These are phyloP conservation scores for Protomyces gravidus DNA, from an alignment of 1,139 yeast species.

Conservation along the genomic window DNA sequence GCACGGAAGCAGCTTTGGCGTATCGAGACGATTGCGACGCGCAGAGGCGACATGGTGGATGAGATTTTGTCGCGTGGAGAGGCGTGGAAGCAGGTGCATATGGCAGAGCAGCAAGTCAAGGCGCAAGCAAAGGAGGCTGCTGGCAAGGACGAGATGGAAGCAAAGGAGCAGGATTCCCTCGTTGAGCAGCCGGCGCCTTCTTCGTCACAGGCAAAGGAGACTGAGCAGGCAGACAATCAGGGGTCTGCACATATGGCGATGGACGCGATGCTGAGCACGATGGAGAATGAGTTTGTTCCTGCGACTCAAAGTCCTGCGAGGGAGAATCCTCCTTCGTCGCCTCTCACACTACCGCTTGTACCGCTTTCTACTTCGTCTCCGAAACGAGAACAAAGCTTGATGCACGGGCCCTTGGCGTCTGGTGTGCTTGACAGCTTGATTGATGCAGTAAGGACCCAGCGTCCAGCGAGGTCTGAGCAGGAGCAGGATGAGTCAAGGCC, in stretches of 20 bases:
- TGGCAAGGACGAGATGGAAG: background rate
- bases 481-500: too few species aligned
- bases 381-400: too few species aligned
- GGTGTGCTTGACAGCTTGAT: too few species aligned
- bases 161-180: background rate
- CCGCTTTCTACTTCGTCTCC: too few species aligned
- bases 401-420: too few species aligned
- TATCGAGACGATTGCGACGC: slow-evolving; percentile 15
- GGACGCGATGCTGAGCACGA: background rate
- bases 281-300: background rate
- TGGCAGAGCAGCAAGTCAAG: background rate
- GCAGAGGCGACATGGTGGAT: slow-evolving; percentile 20
- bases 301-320: background rate
- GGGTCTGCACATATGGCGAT: too few species aligned
- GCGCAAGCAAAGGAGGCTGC: background rate
- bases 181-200: background rate
- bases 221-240: too few species aligned
- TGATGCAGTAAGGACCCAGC: too few species aligned
- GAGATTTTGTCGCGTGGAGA: slow-evolving; percentile 1
- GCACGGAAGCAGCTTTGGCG: slow-evolving; percentile 12
- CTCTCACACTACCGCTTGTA: background rate
- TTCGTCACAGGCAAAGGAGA: too few species aligned
- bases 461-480: too few species aligned
- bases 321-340: background rate
- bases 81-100: slow-evolving; percentile 9